phyloP scores from a whole-genome alignment of 2,329 filamentous ascomycete species.

The Fusarium siculi region DNA sequence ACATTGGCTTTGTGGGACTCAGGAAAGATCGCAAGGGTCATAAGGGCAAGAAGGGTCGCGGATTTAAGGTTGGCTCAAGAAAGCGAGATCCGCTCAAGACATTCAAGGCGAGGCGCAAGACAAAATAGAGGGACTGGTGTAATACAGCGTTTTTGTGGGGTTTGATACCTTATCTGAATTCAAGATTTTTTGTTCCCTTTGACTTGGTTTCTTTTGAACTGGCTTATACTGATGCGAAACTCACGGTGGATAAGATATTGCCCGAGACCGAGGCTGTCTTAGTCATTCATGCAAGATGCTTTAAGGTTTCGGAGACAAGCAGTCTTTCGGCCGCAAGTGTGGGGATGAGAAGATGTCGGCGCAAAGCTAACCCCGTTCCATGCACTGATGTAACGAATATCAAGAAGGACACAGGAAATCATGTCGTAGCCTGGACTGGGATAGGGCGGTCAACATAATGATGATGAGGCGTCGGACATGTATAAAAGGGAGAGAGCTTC shows the following conservation, averaged over 20 bases:
- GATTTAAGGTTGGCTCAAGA: constrained; percentile 64
- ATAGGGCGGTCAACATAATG: not conserved
- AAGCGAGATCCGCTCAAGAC: constrained; percentile 89
- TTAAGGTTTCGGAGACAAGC: constrained; percentile 24
- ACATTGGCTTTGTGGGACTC: constrained; percentile 81
- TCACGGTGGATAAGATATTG: not conserved
- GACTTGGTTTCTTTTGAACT: not conserved
- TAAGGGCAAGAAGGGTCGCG: constrained; percentile 58
- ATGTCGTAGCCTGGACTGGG: not conserved
- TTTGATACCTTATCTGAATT: constrained; percentile 34
- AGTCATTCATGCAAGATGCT: constrained; percentile 33
- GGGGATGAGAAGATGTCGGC: not conserved
- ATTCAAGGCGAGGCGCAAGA: constrained; percentile 75
- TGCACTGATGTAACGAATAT: not conserved
- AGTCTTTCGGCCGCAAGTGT: constrained; percentile 11
- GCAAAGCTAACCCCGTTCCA: not conserved
- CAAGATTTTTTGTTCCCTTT: not conserved
- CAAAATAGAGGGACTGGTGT: constrained; percentile 43
- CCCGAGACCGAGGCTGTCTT: constrained; percentile 5
- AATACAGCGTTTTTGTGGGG: constrained; percentile 25
- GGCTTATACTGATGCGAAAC: not conserved
- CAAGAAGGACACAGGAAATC: not conserved
- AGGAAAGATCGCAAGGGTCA: constrained; percentile 64
- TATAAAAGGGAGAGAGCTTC: constrained; percentile 10
- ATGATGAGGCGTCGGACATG: not conserved